Evolutionary conservation across 2,329 filamentous ascomycete species (phyloP), one percentile per base, ranked within the genome.

Genomic region (Bipolaris gigantea): DNA sequence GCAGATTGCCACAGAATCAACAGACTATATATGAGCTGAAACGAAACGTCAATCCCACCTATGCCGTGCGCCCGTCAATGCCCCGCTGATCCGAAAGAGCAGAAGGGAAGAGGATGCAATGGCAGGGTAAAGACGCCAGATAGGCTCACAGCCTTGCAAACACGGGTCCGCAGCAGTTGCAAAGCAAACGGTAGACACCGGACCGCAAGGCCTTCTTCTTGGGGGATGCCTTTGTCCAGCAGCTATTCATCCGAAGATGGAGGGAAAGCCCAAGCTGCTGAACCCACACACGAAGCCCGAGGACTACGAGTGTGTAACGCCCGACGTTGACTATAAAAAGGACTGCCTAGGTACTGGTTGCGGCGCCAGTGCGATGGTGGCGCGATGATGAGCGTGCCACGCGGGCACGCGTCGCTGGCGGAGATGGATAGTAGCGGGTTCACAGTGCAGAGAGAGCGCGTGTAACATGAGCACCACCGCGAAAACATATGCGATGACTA

Each of bases 161-260:
- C 51, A 46, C 47, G 41, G 42, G 50, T 46, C 46, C 45, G 50
- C 54, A 13, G 30, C 46, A 58, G 53, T 59, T 30, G 58, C 58
- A 50, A 46, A 57, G 61, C 62, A 52, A 55, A 56, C 39, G 33
- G 48, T 25, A 16, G 30, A 52, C 39, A 19, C 32, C 35, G 25
- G 55, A 36, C 48, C 46, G 18, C 42, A 48, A 49, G 41, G 55
- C 55, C 47, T 71, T 66, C 23, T 50, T 73, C 53, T 73, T 23
- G 71, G 69, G 66, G 59, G 59, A 58, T 67, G 71, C 71, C 71
- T 73, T 73, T 73, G 69, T 63, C 53, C 66, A 72, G 56, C 63
- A 70, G 62, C 61, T 62, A 71, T 64, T 36, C 59, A 66, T 61
- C 66, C 21, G 45, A 45, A 59, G 59, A 63, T 61, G 59, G 52